phyloP scores from a whole-genome alignment of 140 eudicot species.

The Oenanthe javanica region DNA sequence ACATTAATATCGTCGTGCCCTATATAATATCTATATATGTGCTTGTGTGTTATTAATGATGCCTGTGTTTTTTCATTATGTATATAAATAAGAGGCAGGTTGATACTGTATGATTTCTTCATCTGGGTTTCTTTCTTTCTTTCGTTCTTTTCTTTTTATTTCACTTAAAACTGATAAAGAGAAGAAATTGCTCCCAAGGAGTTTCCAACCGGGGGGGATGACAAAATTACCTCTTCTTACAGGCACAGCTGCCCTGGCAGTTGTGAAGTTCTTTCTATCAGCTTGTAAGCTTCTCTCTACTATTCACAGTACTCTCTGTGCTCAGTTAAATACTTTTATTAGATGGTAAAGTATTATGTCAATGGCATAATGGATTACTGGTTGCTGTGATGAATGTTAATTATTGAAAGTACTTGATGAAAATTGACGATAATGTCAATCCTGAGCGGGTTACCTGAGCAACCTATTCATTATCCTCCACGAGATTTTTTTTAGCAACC shows the following conservation, averaged over 20 bases:
- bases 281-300: neutral
- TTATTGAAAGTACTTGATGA: conserved; percentile 29
- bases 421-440: conserved; percentile 37
- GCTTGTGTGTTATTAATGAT: neutral
- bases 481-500: neutral
- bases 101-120: neutral
- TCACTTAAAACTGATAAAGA: neutral
- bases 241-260: neutral
- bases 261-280: neutral
- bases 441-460: conserved; percentile 74
- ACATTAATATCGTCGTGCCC: neutral
- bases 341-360: neutral
- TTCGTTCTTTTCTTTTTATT: too few relatives aligned
- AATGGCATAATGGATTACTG: neutral
- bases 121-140: neutral
- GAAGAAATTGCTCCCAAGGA: neutral
- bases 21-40: neutral
- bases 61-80: neutral
- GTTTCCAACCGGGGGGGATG: neutral
- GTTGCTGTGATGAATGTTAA: conserved; percentile 24
- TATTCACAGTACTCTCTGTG: neutral
- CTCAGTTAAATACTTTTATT: neutral
- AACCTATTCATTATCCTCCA: conserved; percentile 7
- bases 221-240: neutral
- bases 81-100: neutral